A percentile compares a stretch with the other conserved stretches of the same genome.
Conservation (phyloP, 768 basidiomycete species). For the Lactarius trivialis region DNA sequence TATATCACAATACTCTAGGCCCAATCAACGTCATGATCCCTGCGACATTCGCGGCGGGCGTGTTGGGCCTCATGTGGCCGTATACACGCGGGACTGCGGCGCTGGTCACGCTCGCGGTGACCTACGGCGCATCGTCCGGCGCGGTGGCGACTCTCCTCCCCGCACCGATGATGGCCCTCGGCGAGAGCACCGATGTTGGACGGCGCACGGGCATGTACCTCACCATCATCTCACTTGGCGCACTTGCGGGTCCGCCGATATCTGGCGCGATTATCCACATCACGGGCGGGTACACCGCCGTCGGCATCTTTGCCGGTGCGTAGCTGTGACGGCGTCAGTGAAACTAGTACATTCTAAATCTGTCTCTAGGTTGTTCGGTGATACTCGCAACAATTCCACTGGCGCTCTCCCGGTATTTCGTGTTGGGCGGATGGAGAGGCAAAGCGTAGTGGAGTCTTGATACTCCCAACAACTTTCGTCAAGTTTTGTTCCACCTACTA, state of each 20-base stretch:
- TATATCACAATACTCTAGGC: conserved; percentile 36
- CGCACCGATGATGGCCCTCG: conserved; percentile 56
- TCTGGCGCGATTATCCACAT: conserved; percentile 58
- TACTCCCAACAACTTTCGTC: neutral
- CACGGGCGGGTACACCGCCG: conserved; percentile 46
- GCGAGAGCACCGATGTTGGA: conserved; percentile 54
- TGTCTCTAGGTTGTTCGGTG: neutral
- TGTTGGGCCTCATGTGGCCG: conserved; percentile 68
- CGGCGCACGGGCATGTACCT: conserved; percentile 59
- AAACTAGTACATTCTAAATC: neutral
- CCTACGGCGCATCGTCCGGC: conserved; percentile 65
- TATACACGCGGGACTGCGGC: conserved; percentile 40
- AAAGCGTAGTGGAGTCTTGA: neutral
- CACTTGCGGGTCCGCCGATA: conserved; percentile 64
- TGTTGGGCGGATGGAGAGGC: conserved; percentile 2
- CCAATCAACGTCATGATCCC: conserved; percentile 64
- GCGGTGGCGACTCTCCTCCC: conserved; percentile 51
- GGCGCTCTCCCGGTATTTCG: neutral
- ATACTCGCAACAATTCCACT: neutral
- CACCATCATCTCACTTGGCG: conserved; percentile 54
- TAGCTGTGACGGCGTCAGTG: neutral
- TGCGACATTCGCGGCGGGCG: conserved; percentile 47
- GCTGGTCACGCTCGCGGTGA: conserved; percentile 46
- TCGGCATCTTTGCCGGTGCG: conserved; percentile 49
- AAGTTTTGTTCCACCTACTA: too few relatives aligned